A percentile compares a stretch with the other conserved stretches of the same genome.
Conservation (phyloP, 371 early-diverging fungal species). For the Apophysomyces trapeziformis region DNA sequence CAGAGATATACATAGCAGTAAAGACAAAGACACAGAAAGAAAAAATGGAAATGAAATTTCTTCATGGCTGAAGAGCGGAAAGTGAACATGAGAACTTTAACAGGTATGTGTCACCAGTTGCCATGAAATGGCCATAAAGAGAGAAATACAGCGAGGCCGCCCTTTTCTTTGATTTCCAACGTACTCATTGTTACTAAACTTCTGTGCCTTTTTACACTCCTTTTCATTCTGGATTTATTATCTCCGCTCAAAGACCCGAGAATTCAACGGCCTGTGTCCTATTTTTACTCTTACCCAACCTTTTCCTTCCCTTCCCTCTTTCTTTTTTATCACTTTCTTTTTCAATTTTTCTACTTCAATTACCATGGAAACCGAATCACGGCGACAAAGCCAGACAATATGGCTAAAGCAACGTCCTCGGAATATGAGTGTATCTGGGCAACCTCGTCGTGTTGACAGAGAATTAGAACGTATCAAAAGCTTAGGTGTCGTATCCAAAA, state of each 20-base stretch:
- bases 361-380: conserved; percentile 2
- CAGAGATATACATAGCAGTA: neutral
- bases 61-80: neutral
- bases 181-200: neutral
- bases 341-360: neutral
- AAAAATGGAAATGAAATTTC: conserved; percentile 1
- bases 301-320: neutral
- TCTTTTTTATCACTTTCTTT: neutral
- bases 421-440: neutral
- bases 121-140: neutral
- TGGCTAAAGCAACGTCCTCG: conserved; percentile 9
- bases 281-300: neutral
- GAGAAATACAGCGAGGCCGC: neutral
- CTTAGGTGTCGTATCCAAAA: conserved; percentile 44
- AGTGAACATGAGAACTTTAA: neutral
- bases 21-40: neutral
- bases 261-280: neutral
- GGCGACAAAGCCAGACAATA: neutral
- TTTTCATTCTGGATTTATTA: neutral
- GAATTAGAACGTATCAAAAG: conserved; percentile 51
- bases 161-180: neutral
- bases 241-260: conserved; percentile 4
- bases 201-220: neutral
- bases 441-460: conserved; percentile 35
- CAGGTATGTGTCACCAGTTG: conserved; percentile 13